Percentiles rank a stretch among this genome's conserved stretches.
Conservation (phyloP, 2,329 filamentous ascomycete species). For the Ophiognomonia clavigignenti-juglandacearum region DNA sequence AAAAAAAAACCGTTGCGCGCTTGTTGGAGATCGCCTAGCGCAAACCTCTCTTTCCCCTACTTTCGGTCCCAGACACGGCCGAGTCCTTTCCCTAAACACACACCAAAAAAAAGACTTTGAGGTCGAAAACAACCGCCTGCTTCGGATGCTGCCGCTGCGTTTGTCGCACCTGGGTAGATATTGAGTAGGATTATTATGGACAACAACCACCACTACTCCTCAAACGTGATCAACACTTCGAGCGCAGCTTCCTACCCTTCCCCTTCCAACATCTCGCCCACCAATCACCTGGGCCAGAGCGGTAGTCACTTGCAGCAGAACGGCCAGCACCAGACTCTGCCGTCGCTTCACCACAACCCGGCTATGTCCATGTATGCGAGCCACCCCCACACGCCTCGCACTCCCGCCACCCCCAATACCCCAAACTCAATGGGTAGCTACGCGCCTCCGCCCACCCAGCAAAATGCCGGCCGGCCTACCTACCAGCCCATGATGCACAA, state of each 20-base stretch:
- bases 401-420: conserved; percentile 58
- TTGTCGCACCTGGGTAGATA: conserved; percentile 15
- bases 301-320: conserved; percentile 20
- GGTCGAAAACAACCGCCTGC: conserved; percentile 5
- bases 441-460: conserved; percentile 38
- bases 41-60: background rate
- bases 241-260: conserved; percentile 25
- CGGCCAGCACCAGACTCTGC: conserved; percentile 24
- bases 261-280: conserved; percentile 21
- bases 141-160: conserved; percentile 17
- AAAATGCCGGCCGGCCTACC: conserved; percentile 43
- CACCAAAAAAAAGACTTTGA: background rate
- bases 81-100: too few species aligned
- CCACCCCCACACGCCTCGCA: conserved; percentile 58
- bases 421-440: conserved; percentile 55
- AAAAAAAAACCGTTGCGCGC: background rate
- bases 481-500: conserved; percentile 48
- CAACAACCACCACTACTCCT: conserved; percentile 24
- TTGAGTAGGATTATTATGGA: conserved; percentile 24
- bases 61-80: conserved; percentile 3
- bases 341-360: conserved; percentile 33
- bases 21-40: background rate
- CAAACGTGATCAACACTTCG: conserved; percentile 27
- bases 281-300: conserved; percentile 21
- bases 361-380: conserved; percentile 52